phyloP scores from a whole-genome alignment of 208 protist genomes.

The Leishmania mexicana region DNA sequence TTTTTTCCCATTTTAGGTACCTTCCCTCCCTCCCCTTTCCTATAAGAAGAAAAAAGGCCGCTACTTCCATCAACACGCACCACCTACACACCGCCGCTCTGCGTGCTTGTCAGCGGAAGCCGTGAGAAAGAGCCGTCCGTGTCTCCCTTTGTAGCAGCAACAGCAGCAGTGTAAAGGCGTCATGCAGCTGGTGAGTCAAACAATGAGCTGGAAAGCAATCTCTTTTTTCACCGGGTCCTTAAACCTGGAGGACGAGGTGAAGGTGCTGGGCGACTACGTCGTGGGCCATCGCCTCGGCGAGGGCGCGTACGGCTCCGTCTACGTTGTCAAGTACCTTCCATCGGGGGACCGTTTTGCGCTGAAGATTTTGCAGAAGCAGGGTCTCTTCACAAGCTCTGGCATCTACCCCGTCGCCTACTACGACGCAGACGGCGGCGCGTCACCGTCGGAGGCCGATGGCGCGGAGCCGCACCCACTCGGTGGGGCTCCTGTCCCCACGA shows the following conservation, averaged over 20 bases:
- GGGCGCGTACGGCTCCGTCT: constrained; percentile 90
- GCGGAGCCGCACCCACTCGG: constrained; percentile 6
- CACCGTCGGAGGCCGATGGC: neutral
- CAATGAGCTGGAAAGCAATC: constrained; percentile 34
- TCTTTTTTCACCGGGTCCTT: constrained; percentile 73
- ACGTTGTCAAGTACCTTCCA: constrained; percentile 76
- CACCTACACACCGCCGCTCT: neutral
- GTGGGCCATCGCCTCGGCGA: constrained; percentile 85
- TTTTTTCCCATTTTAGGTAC: neutral
- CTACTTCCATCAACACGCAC: neutral
- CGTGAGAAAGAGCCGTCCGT: neutral
- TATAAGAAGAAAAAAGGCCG: neutral
- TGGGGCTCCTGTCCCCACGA: neutral
- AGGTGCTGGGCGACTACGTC: constrained; percentile 75
- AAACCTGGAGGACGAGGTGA: constrained; percentile 67
- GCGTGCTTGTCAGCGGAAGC: neutral
- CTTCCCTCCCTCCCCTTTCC: neutral
- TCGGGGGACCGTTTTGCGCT: constrained; percentile 81
- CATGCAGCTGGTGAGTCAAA: constrained; percentile 8
- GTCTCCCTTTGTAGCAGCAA: neutral
- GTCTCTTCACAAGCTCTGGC: constrained; percentile 43
- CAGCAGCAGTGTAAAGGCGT: neutral
- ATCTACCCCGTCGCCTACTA: constrained; percentile 5
- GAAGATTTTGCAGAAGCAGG: constrained; percentile 87
- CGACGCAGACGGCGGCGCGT: neutral